Evolutionary conservation across 306 rosid genomes (phyloP).

Genomic region (Trifolium subterraneum): DNA sequence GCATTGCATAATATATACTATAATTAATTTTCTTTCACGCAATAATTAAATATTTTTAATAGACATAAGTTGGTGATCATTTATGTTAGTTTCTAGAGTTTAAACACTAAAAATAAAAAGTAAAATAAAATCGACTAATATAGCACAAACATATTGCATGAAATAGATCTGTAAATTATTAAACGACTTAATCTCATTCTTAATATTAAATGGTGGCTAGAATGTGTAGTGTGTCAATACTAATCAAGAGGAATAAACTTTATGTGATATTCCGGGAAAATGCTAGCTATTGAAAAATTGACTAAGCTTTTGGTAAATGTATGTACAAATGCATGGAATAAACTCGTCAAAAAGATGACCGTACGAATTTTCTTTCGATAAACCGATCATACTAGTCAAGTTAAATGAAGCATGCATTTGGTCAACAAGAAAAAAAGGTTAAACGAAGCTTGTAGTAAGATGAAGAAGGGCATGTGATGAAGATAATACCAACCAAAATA

Average conservation of each 20-base stretch:
- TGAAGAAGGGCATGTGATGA: neutral
- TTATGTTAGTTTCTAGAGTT: too few species aligned
- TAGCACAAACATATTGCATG: too few species aligned
- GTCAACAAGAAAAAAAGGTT: too few species aligned
- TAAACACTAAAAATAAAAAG: too few species aligned
- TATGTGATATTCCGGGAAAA: neutral
- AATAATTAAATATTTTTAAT: too few species aligned
- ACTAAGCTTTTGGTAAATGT: slow-evolving; percentile 28
- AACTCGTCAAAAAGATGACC: slow-evolving; percentile 41
- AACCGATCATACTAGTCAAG: slow-evolving; percentile 42
- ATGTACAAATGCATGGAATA: slow-evolving; percentile 5
- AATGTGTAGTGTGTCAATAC: neutral
- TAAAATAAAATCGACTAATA: too few species aligned
- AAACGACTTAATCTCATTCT: neutral
- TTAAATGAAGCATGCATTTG: slow-evolving; percentile 12
- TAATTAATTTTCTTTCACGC: too few species aligned
- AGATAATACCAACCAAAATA: neutral
- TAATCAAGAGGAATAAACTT: slow-evolving; percentile 27
- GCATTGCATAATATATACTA: too few species aligned
- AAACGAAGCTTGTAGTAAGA: slow-evolving; percentile 34
- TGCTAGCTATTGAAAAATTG: slow-evolving; percentile 30
- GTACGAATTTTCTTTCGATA: slow-evolving; percentile 24
- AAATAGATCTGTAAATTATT: too few species aligned
- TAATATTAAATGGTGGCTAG: neutral
- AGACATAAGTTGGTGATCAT: too few species aligned